These are phyloP conservation scores for Nemania sp. DNA, from an alignment of 2,329 filamentous ascomycete species.

Conservation along the genomic window DNA sequence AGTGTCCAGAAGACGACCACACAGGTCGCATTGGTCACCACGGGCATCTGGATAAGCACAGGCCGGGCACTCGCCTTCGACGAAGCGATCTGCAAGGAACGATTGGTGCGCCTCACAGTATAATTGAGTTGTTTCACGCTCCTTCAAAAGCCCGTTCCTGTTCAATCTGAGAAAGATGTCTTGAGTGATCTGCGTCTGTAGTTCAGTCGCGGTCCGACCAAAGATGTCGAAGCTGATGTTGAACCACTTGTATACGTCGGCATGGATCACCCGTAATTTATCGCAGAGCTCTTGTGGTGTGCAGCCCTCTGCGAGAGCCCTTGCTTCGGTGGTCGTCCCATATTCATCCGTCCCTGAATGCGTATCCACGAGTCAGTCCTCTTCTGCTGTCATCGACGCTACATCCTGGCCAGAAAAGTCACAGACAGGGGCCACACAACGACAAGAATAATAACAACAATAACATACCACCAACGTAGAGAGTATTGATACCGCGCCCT, in stretches of 20 bases:
- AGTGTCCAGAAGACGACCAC: slow-evolving; percentile 22
- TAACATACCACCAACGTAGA: slow-evolving; percentile 25
- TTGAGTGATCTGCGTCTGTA: slow-evolving; percentile 22
- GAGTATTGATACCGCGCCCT: slow-evolving; percentile 25
- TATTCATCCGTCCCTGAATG: slow-evolving; percentile 25
- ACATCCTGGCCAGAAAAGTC: slow-evolving; percentile 6
- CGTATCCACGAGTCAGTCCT: slow-evolving; percentile 14
- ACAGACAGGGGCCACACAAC: slow-evolving; percentile 10
- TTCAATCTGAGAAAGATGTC: slow-evolving; percentile 23
- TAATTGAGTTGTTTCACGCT: slow-evolving; percentile 21
- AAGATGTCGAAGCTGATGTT: slow-evolving; percentile 27
- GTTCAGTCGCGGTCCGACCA: slow-evolving; percentile 23
- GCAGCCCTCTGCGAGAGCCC: slow-evolving; percentile 25
- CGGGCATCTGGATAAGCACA: slow-evolving; percentile 23
- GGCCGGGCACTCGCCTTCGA: slow-evolving; percentile 23
- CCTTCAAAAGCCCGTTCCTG: slow-evolving; percentile 13
- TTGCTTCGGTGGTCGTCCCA: slow-evolving; percentile 25
- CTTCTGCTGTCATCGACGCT: slow-evolving; percentile 10
- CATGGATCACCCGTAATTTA: slow-evolving; percentile 26
- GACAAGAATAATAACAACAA: slow-evolving; percentile 6
- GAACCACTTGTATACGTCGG: slow-evolving; percentile 27
- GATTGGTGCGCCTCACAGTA: slow-evolving; percentile 20
- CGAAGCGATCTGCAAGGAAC: slow-evolving; percentile 24
- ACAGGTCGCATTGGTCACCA: slow-evolving; percentile 23
- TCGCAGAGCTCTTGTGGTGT: slow-evolving; percentile 26